Evolutionary conservation across 2,329 filamentous ascomycete species (phyloP).

Genomic region (Didymella sp.): DNA sequence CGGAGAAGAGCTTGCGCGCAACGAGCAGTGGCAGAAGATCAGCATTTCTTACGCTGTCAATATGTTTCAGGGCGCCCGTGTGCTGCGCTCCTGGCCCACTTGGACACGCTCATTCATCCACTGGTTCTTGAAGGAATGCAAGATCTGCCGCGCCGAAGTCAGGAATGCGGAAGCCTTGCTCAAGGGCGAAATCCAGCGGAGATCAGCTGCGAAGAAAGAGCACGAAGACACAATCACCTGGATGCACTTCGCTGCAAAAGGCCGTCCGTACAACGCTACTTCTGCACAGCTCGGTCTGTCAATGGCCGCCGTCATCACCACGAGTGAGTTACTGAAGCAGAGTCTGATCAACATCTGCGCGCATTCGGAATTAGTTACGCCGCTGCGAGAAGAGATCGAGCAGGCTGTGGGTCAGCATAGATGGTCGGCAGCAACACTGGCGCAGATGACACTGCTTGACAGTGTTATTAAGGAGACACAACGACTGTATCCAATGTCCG

Average conservation of each 20-base stretch:
- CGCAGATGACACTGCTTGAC: background rate
- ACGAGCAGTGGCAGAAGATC: background rate
- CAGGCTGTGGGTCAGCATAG: background rate
- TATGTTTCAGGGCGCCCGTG: constrained; percentile 1
- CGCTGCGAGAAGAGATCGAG: background rate
- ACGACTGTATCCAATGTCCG: background rate
- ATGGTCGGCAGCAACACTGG: background rate
- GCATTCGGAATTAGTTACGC: background rate
- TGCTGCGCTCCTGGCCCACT: background rate
- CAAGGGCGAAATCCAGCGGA: background rate
- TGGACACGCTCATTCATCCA: background rate
- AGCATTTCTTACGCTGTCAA: background rate
- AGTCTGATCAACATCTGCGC: background rate
- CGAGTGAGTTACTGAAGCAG: background rate
- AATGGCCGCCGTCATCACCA: background rate
- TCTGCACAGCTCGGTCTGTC: background rate
- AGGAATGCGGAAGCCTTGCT: background rate
- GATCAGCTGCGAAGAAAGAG: background rate
- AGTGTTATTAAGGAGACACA: background rate
- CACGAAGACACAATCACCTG: background rate
- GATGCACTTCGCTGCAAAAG: background rate
- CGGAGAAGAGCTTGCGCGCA: background rate
- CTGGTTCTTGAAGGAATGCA: background rate
- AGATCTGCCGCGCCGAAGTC: background rate
- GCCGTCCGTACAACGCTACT: background rate